phyloP scores from a whole-genome alignment of 768 basidiomycete species.

The Suillus sp. region DNA sequence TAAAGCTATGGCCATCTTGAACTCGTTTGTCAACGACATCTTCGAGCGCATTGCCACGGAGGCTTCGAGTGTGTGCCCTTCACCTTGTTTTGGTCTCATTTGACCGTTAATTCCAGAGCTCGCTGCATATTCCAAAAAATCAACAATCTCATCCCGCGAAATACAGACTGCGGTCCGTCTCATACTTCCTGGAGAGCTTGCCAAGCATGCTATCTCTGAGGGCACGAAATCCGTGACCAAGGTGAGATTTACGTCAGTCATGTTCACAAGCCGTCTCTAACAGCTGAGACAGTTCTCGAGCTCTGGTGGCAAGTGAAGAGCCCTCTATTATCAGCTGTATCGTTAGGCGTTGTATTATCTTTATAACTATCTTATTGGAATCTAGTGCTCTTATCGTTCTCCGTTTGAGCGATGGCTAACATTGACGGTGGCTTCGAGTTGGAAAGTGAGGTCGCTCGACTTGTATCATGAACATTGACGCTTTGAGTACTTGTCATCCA shows the following conservation, averaged over 20 bases:
- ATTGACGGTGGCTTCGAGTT: not conserved
- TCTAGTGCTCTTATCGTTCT: not conserved
- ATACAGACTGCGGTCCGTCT: conserved; percentile 97
- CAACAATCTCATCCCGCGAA: conserved; percentile 97
- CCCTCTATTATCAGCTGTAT: conserved; percentile 26
- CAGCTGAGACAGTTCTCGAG: conserved; percentile 61
- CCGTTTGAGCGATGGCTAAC: not conserved
- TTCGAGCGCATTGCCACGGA: conserved; percentile 93
- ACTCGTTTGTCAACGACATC: conserved; percentile 96
- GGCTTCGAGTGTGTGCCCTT: conserved; percentile 70
- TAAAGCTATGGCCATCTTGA: conserved; percentile 97
- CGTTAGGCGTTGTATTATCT: conserved; percentile 25
- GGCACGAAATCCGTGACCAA: conserved; percentile 93
- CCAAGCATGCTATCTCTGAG: conserved; percentile 75
- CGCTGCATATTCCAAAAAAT: conserved; percentile 97
- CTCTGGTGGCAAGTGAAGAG: conserved; percentile 62
- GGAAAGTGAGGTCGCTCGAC: not conserved
- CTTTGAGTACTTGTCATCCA: not conserved
- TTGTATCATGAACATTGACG: not conserved
- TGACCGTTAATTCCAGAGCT: conserved; percentile 60
- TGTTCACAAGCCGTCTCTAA: conserved; percentile 14
- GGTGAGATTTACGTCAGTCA: conserved; percentile 38
- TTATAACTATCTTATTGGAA: conserved; percentile 6
- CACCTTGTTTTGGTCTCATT: conserved; percentile 5
- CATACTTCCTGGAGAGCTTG: conserved; percentile 94